phyloP scores from a whole-genome alignment of 805 yeast species.

The Schwanniomyces vanrijiae region DNA sequence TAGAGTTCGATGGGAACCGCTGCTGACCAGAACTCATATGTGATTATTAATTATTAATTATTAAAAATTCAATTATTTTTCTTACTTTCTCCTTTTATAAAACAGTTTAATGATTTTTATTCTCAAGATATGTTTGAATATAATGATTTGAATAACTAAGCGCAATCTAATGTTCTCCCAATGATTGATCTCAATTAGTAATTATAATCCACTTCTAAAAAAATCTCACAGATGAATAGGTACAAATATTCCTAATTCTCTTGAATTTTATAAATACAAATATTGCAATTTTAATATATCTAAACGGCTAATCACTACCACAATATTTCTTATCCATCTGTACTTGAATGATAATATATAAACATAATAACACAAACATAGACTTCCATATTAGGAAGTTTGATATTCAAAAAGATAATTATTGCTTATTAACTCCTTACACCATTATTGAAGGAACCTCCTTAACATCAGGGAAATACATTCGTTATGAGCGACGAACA shows the following conservation, averaged over 20 bases:
- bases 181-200: no score
- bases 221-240: not conserved
- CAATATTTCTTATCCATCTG: not conserved
- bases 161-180: no score
- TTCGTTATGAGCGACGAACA: not conserved
- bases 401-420: not conserved
- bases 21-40: slow-evolving; percentile 1
- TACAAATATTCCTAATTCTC: no score
- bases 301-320: not conserved
- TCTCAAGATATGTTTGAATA: no score
- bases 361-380: not conserved
- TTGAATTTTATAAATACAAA: not conserved
- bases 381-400: not conserved
- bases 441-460: not conserved
- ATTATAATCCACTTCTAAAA: no score
- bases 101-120: no score
- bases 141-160: no score
- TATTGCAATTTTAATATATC: no score
- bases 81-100: no score
- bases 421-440: not conserved
- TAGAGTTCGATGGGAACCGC: slow-evolving; percentile 8
- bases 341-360: not conserved
- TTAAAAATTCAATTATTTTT: no score
- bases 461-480: not conserved
- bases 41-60: no score